A percentile compares a stretch with the other conserved stretches of the same genome.
Conservation (phyloP, 2,329 filamentous ascomycete genomes). For the Hypoxylon rubiginosum region DNA sequence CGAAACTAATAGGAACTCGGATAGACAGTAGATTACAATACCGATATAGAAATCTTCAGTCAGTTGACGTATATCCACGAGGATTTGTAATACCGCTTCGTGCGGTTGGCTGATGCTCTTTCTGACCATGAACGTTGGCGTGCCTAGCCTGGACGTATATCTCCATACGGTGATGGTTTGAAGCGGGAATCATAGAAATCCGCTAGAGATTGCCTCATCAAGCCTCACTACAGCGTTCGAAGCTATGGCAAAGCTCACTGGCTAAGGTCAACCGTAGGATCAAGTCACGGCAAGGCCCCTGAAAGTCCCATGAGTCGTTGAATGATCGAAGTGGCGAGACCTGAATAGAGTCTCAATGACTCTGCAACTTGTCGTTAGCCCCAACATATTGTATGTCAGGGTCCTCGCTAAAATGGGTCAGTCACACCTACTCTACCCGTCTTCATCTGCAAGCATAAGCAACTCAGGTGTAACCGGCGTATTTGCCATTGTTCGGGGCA, state of each 20-base stretch:
- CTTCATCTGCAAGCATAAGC: constrained; percentile 22
- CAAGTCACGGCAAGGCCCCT: constrained; percentile 2
- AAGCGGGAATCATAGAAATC: not conserved
- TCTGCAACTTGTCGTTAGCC: constrained; percentile 15
- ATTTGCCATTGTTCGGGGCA: constrained; percentile 3
- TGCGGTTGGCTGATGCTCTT: constrained; percentile 25
- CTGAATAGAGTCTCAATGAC: constrained; percentile 9
- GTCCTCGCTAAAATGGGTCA: constrained; percentile 12
- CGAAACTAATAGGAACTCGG: constrained; percentile 2
- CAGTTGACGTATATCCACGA: not conserved
- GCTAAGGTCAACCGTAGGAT: constrained; percentile 1
- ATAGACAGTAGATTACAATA: constrained; percentile 2
- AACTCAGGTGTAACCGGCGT: constrained; percentile 13
- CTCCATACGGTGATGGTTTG: constrained; percentile 2
- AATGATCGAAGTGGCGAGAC: constrained; percentile 4
- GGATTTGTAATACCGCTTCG: not conserved
- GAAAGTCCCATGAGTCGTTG: constrained; percentile 6
- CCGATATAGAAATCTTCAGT: constrained; percentile 12
- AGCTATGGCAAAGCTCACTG: not conserved
- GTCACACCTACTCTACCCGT: constrained; percentile 16
- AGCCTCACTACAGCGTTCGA: not conserved
- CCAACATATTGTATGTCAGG: constrained; percentile 17
- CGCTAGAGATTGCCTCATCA: not conserved
- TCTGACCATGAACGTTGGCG: constrained; percentile 1
- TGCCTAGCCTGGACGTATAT: not conserved